A percentile compares a stretch with the other conserved stretches of the same genome.
phyloP scores from a whole-genome alignment of 306 rosid genomes.

The Erythrophleum fordii region DNA sequence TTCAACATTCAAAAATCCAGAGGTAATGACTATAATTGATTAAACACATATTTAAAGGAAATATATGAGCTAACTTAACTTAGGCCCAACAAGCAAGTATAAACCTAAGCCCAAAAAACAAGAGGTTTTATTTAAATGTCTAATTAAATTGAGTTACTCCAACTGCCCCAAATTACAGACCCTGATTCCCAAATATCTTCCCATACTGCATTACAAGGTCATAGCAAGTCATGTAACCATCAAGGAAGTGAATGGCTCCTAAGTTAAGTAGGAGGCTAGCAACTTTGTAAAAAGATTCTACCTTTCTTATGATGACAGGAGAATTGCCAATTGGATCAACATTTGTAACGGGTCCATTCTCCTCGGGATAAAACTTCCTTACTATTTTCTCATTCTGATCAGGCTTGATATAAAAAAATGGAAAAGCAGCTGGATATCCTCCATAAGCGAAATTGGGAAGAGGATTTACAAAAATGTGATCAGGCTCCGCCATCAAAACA shows the following conservation, averaged over 20 bases:
- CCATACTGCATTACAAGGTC: not conserved
- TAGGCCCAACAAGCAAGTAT: not conserved
- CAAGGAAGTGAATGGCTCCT: conserved; percentile 9
- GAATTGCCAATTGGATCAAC: conserved; percentile 96
- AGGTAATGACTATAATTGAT: not conserved
- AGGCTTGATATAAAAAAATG: conserved; percentile 86
- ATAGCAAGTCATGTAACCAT: conserved; percentile 13
- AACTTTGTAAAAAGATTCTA: conserved; percentile 41
- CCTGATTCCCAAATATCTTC: not conserved
- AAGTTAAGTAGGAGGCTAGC: conserved; percentile 13
- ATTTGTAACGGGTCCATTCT: conserved; percentile 77
- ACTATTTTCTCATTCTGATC: conserved; percentile 64
- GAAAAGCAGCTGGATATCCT: conserved; percentile 88
- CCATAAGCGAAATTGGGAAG: conserved; percentile 89
- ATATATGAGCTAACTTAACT: not conserved
- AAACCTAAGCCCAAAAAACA: no score
- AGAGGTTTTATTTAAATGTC: not conserved
- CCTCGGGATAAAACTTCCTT: conserved; percentile 87
- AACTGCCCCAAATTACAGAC: not conserved
- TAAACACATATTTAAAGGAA: not conserved
- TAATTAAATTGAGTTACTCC: not conserved
- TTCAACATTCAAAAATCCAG: not conserved
- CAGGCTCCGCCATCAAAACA: conserved; percentile 97
- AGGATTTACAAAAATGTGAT: conserved; percentile 83
- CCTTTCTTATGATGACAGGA: conserved; percentile 92